Percentiles rank a stretch among this genome's conserved stretches.
These are phyloP conservation scores for Inonotus hispidus DNA, from an alignment of 1,284 basidiomycete species.

Conservation along the genomic window DNA sequence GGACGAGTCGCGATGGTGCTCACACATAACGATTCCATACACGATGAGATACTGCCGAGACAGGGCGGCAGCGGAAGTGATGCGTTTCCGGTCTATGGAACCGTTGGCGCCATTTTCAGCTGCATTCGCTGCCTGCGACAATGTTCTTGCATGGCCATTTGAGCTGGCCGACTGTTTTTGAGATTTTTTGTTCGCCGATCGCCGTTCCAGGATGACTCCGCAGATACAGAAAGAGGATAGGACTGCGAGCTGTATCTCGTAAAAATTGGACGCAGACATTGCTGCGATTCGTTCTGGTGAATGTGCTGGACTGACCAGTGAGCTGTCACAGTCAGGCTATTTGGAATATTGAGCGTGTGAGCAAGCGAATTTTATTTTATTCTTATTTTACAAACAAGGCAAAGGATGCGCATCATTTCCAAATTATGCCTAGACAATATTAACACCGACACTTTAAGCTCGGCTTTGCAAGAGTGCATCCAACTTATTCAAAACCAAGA, in stretches of 20 bases:
- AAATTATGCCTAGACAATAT: no score
- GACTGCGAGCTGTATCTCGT: constrained; percentile 46
- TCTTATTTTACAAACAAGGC: neutral
- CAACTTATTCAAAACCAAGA: neutral
- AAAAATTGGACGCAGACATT: constrained; percentile 33
- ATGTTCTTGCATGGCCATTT: constrained; percentile 20
- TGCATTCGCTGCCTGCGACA: constrained; percentile 23
- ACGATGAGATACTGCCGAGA: constrained; percentile 57
- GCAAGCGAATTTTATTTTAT: neutral
- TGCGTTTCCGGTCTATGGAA: constrained; percentile 11
- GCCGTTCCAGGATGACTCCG: constrained; percentile 43
- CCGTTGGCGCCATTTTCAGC: constrained; percentile 33
- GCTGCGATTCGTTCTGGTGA: neutral
- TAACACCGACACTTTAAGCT: no score
- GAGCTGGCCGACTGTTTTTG: constrained; percentile 16
- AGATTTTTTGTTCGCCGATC: constrained; percentile 31
- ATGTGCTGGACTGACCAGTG: neutral
- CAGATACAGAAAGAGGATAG: constrained; percentile 40
- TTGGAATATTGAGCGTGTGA: neutral
- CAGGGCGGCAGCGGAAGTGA: constrained; percentile 30
- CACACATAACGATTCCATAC: constrained; percentile 70
- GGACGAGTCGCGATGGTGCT: constrained; percentile 23
- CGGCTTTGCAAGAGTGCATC: no score
- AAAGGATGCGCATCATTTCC: neutral
- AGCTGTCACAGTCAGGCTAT: neutral